Base-by-base conservation (phyloP, 2,329 filamentous ascomycete species). In the Acrocalymma vagum region DNA sequence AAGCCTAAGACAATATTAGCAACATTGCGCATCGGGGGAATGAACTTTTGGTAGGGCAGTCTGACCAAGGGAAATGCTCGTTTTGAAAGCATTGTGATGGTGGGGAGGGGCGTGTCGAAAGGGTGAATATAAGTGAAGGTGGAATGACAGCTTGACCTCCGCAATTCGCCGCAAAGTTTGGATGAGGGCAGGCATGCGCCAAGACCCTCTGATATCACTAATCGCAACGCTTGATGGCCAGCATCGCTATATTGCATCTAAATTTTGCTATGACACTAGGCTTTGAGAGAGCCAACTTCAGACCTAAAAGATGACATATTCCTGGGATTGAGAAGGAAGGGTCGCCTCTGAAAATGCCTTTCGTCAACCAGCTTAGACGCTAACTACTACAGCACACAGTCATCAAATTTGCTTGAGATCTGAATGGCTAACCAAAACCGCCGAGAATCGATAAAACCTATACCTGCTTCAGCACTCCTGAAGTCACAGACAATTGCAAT, bases 71-170 rank as follows among this genome's bases (percentile, higher is more conserved):
- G 58, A 41, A 71, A 63, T 34, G 59, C 60, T 45, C 63, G 60
- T 59, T 67, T 66, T 48, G 67, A 61, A 33, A 71, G 70, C 68
- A 72, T 71, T 29, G 26, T 63, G 45, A 17, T 29, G 38, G 44
- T 48, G 37, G 42, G 22, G 30, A 45, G 34, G 51, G 38, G 36
- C 38, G 48, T 38, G 35, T 45, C 38, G 47, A 29, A 38, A 32
- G 30, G 38, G 55, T 39, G 42, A 41, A 44, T n/a, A n/a, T n/a
- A n/a, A n/a, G n/a, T 39, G 35, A 35, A 23, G 33, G 47, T 42
- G 37, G 33, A 32, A 29, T 39, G 32, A 21, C 42, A 41, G 18
- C 16, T 23, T 37, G 38, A 51, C 50, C 43, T 55, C 50, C 48
- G 52, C 45, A n/a, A 49, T 55, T 60, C 53, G 54, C 58, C 58